Evolutionary conservation across 345 rosid species (phyloP).

Genomic region (Citrus inodora): DNA sequence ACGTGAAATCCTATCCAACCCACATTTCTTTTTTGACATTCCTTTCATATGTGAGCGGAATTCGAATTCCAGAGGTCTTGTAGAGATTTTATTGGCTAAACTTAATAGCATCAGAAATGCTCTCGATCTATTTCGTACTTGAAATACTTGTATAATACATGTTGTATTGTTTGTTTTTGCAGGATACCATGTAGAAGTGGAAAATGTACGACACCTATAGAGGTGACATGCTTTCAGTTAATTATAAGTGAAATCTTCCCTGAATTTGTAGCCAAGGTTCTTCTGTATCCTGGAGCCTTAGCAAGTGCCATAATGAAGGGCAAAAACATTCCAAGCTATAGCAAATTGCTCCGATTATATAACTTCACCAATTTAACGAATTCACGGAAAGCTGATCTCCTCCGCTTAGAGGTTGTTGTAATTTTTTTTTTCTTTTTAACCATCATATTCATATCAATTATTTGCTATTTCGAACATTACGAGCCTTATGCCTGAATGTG

Average conservation of each 20-base stretch:
- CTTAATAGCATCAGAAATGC: no score
- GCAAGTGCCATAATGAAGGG: constrained; percentile 37
- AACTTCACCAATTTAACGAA: constrained; percentile 24
- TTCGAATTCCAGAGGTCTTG: background rate
- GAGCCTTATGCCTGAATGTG: no score
- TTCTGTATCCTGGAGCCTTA: constrained; percentile 76
- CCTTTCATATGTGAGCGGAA: no score
- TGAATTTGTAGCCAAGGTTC: constrained; percentile 42
- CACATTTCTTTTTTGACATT: background rate
- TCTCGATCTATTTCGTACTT: no score
- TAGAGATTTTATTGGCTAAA: no score
- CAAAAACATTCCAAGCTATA: constrained; percentile 32
- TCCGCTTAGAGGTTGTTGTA: constrained; percentile 51
- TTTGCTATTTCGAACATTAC: no score
- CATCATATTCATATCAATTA: no score
- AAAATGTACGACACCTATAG: constrained; percentile 62
- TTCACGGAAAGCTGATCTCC: constrained; percentile 35
- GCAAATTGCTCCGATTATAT: constrained; percentile 37
- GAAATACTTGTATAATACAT: background rate
- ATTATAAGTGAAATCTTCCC: constrained; percentile 52
- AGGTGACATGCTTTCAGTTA: constrained; percentile 61
- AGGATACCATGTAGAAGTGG: constrained; percentile 75
- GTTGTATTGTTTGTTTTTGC: constrained; percentile 3
- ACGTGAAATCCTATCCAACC: background rate
- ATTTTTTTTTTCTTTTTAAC: no score